A percentile compares a stretch with the other conserved stretches of the same genome.
Conservation (phyloP, 129 eudicot genomes). For the Scalesia atractyloides region DNA sequence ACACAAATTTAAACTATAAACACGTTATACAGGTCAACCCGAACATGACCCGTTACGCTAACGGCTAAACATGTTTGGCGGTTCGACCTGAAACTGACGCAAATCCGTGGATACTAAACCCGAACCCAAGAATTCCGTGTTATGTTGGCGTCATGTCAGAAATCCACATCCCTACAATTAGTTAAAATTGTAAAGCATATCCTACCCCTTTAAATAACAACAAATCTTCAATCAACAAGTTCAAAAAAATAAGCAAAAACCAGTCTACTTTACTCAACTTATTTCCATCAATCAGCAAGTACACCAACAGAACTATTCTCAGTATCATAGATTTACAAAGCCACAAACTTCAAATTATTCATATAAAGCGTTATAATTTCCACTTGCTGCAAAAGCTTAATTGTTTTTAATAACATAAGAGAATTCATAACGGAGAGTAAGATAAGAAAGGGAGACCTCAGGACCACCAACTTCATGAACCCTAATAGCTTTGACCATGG, state of each 20-base stretch:
- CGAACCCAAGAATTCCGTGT: too few species aligned
- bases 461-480: constrained; percentile 75
- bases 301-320: not conserved
- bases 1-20: too few species aligned
- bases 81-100: too few species aligned
- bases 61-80: too few species aligned
- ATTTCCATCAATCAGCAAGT: not conserved
- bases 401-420: not conserved
- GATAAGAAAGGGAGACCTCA: constrained; percentile 48
- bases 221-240: not conserved
- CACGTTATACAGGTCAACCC: too few species aligned
- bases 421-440: not conserved
- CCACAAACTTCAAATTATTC: not conserved
- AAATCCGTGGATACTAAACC: too few species aligned
- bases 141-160: too few species aligned
- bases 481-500: constrained; percentile 84
- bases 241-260: not conserved
- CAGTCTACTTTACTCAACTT: not conserved
- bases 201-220: not conserved
- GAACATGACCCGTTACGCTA: too few species aligned
- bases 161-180: not conserved
- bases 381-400: not conserved
- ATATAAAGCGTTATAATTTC: not conserved
- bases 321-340: not conserved
- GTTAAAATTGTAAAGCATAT: not conserved